Evolutionary conservation across 2,329 filamentous ascomycete genomes (phyloP).

Genomic region (Grosmannia huntii): DNA sequence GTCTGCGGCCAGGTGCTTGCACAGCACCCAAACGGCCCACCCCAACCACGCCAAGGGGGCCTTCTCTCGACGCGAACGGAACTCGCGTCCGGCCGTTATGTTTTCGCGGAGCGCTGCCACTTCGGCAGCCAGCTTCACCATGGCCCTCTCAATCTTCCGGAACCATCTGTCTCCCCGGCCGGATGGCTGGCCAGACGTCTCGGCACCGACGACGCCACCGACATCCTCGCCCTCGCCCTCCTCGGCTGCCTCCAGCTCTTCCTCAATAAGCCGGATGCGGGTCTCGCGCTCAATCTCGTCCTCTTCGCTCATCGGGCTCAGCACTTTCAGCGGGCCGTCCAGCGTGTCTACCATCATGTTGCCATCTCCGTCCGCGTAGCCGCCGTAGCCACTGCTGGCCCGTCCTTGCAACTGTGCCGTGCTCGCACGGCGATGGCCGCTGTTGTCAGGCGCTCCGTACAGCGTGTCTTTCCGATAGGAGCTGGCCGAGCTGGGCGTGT

Average conservation of each 20-base stretch:
- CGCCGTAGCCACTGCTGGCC: background rate
- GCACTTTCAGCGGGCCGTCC: conserved; percentile 47
- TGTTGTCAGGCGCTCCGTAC: conserved; percentile 3
- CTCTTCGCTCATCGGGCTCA: conserved; percentile 78
- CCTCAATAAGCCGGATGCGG: conserved; percentile 26
- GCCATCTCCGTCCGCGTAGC: background rate
- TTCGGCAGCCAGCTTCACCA: conserved; percentile 84
- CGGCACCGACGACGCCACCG: background rate
- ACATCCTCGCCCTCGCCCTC: conserved; percentile 28
- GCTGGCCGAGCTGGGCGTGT: conserved; percentile 44
- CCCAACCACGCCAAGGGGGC: conserved; percentile 56
- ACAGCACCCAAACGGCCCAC: conserved; percentile 54
- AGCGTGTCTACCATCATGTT: background rate
- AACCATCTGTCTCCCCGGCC: conserved; percentile 47
- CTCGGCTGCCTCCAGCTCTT: conserved; percentile 21
- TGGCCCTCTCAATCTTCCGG: conserved; percentile 67
- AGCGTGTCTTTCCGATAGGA: conserved; percentile 37
- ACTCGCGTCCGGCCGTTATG: conserved; percentile 63
- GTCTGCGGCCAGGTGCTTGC: conserved; percentile 67
- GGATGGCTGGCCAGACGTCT: background rate
- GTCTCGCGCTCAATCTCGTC: conserved; percentile 52
- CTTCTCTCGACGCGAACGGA: conserved; percentile 51
- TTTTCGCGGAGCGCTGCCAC: conserved; percentile 87
- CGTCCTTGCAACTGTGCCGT: conserved; percentile 3
- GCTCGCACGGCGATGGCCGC: background rate